phyloP scores from a whole-genome alignment of 176 grass and related monocot species.

The Rhynchospora pubera region DNA sequence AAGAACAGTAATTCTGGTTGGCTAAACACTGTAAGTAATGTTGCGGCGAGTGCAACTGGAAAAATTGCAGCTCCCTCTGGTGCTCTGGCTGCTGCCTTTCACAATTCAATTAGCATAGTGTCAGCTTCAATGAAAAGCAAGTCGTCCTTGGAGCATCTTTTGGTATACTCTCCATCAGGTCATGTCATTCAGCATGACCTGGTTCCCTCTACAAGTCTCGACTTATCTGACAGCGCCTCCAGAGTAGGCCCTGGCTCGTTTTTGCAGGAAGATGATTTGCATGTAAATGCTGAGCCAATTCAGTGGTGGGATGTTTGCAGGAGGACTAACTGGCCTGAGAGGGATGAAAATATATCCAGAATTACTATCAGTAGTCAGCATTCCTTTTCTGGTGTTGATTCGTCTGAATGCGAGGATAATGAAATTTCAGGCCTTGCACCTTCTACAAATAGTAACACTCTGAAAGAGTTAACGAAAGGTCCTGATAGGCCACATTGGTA shows the following conservation, averaged over 20 bases:
- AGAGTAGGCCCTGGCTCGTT: constrained; percentile 42
- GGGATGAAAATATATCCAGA: constrained; percentile 62
- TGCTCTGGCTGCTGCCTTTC: constrained; percentile 67
- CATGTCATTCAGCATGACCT: constrained; percentile 99
- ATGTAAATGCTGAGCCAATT: constrained; percentile 82
- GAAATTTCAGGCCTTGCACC: constrained; percentile 37
- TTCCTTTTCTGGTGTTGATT: constrained; percentile 41
- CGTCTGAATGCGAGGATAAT: constrained; percentile 56
- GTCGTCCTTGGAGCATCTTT: constrained; percentile 85
- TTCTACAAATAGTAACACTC: constrained; percentile 41
- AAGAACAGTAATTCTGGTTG: constrained; percentile 87
- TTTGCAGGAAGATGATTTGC: constrained; percentile 88
- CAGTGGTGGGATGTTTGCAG: constrained; percentile 99
- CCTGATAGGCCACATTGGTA: constrained; percentile 77
- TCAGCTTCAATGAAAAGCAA: constrained; percentile 56
- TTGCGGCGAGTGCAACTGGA: constrained; percentile 89
- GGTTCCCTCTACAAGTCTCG: constrained; percentile 55
- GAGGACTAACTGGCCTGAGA: constrained; percentile 91
- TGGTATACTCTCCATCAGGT: constrained; percentile 94
- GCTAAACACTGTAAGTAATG: constrained; percentile 94
- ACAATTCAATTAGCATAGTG: constrained; percentile 68
- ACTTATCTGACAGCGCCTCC: constrained; percentile 54
- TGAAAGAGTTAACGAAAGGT: constrained; percentile 42
- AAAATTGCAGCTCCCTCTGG: constrained; percentile 76
- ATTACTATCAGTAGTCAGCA: constrained; percentile 49